Conservation (phyloP, 1,284 basidiomycete genomes). For the Ustilago bromivora region DNA sequence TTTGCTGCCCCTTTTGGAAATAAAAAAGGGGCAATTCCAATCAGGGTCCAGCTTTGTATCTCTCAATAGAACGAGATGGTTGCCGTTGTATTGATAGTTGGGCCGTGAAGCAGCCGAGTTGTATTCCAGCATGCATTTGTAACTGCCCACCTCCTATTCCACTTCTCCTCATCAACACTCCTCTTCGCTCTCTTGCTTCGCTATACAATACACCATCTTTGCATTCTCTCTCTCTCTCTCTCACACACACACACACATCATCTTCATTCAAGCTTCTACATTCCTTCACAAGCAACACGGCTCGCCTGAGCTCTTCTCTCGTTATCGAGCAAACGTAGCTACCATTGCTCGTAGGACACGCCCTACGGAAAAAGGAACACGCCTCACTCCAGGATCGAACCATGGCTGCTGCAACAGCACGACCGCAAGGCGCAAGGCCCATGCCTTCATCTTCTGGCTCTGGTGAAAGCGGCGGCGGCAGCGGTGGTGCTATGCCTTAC, state of each 20-base stretch:
- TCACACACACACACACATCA: not conserved
- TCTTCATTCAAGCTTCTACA: constrained; percentile 1
- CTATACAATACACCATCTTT: not conserved
- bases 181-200: not conserved
- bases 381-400: not conserved
- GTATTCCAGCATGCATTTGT: constrained; percentile 7
- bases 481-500: constrained; percentile 16
- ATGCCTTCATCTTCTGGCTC: constrained; percentile 47
- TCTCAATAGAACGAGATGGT: not conserved
- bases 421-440: constrained; percentile 45
- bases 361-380: not conserved
- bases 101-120: not conserved
- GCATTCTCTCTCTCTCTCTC: not conserved
- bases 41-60: constrained; percentile 18
- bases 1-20: not conserved
- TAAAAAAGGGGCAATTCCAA: constrained; percentile 17
- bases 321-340: no score
- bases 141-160: constrained; percentile 17
- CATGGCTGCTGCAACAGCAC: constrained; percentile 39
- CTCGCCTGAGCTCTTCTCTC: not conserved
- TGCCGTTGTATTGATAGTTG: not conserved
- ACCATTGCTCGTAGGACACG: no score
- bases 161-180: not conserved
- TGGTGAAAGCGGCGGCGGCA: constrained; percentile 22
- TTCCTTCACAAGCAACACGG: not conserved